Evolutionary conservation across 805 yeast species (phyloP).

Genomic region (Candida tallmaniae): DNA sequence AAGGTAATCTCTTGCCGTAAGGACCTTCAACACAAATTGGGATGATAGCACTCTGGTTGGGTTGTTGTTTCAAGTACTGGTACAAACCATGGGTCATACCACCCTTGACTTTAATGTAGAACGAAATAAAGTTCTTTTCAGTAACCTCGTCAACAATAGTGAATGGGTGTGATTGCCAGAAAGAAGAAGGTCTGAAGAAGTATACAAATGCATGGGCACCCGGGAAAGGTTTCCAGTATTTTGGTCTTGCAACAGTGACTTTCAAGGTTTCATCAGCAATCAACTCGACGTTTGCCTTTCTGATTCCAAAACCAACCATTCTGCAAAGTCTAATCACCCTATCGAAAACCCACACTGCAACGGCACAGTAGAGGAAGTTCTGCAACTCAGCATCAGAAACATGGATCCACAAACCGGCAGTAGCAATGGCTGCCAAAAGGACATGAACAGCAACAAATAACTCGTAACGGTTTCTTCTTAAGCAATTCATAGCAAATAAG

Average conservation of each 20-base stretch:
- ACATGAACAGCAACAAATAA: slow-evolving; percentile 19
- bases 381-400: slow-evolving; percentile 18
- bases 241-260: slow-evolving; percentile 46
- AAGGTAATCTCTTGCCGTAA: slow-evolving; percentile 30
- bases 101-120: slow-evolving; percentile 43
- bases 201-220: slow-evolving; percentile 36
- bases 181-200: slow-evolving; percentile 34
- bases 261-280: slow-evolving; percentile 40
- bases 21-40: slow-evolving; percentile 37
- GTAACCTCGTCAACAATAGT: slow-evolving; percentile 25
- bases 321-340: slow-evolving; percentile 28
- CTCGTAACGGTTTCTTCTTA: slow-evolving; percentile 70
- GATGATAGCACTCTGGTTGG: slow-evolving; percentile 25
- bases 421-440: slow-evolving; percentile 32
- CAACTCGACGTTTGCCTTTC: slow-evolving; percentile 30
- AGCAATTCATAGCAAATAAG: slow-evolving; percentile 31
- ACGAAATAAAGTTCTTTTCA: slow-evolving; percentile 38
- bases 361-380: slow-evolving; percentile 23
- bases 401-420: slow-evolving; percentile 60
- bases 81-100: slow-evolving; percentile 35
- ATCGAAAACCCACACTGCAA: slow-evolving; percentile 36
- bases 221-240: slow-evolving; percentile 39
- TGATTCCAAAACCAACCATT: slow-evolving; percentile 28
- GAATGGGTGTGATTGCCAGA: slow-evolving; percentile 47
- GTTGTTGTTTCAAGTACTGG: slow-evolving; percentile 28